Percentiles rank a stretch among this genome's conserved stretches.
phyloP scores from a whole-genome alignment of 2,329 filamentous ascomycete species.

The Pestalotiopsis sp. region DNA sequence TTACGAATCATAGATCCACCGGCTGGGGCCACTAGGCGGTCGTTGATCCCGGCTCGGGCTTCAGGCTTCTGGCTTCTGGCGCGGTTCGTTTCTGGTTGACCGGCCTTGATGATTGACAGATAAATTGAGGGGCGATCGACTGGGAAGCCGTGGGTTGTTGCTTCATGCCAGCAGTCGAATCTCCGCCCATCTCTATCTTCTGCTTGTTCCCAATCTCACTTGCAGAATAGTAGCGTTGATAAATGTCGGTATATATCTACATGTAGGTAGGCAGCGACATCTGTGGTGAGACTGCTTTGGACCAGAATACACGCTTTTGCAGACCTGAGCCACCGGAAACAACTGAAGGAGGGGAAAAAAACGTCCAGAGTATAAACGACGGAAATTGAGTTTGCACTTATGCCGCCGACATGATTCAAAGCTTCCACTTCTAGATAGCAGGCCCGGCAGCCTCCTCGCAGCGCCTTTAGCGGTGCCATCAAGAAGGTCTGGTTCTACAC shows the following conservation, averaged over 20 bases:
- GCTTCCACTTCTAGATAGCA: neutral
- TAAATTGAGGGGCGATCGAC: neutral
- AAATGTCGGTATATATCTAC: too few relatives aligned
- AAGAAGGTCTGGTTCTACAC: too few relatives aligned
- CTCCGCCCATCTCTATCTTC: neutral
- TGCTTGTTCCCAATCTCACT: too few relatives aligned
- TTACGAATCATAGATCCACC: conserved; percentile 8
- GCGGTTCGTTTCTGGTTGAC: neutral
- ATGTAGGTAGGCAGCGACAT: too few relatives aligned
- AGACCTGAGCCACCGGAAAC: neutral
- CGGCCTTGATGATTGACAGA: neutral
- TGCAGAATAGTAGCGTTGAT: too few relatives aligned
- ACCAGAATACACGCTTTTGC: neutral
- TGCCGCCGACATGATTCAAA: neutral
- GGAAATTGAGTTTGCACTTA: neutral
- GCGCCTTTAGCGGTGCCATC: neutral
- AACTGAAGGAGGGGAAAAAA: neutral
- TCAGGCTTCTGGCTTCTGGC: neutral
- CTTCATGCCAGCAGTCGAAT: neutral
- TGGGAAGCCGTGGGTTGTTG: neutral
- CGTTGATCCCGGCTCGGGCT: neutral
- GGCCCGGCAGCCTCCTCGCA: neutral
- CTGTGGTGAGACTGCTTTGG: too few relatives aligned
- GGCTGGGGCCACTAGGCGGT: neutral
- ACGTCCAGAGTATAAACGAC: neutral